A percentile compares a stretch with the other conserved stretches of the same genome.
phyloP scores from a whole-genome alignment of 371 early-diverging fungal genomes.

The Rhizomucor miehei region DNA sequence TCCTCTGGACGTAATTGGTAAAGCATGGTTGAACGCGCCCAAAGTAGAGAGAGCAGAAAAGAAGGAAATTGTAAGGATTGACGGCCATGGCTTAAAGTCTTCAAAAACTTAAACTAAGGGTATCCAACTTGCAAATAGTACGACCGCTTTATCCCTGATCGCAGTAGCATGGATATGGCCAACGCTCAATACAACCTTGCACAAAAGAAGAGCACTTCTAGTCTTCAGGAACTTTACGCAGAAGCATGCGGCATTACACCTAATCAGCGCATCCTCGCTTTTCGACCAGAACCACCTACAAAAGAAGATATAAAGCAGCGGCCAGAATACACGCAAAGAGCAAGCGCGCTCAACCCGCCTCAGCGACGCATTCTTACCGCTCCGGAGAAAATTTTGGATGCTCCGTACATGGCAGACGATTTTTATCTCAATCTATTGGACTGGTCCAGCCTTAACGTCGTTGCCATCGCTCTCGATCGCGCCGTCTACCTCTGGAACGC shows the following conservation, averaged over 20 bases:
- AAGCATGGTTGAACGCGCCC: constrained; percentile 31
- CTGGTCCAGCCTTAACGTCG: constrained; percentile 82
- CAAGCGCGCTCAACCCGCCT: constrained; percentile 14
- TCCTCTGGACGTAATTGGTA: constrained; percentile 21
- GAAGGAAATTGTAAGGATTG: constrained; percentile 5
- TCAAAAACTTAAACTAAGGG: neutral
- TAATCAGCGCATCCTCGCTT: constrained; percentile 73
- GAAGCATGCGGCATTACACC: constrained; percentile 72
- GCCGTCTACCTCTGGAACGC: constrained; percentile 94
- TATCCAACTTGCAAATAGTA: constrained; percentile 36
- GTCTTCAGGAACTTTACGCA: constrained; percentile 76
- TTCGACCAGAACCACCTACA: constrained; percentile 67
- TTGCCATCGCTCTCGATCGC: constrained; percentile 89
- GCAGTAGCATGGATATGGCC: constrained; percentile 56
- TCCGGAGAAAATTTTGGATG: constrained; percentile 84
- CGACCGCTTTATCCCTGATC: constrained; percentile 77
- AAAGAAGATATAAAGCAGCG: constrained; percentile 4
- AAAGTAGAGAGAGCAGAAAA: constrained; percentile 10
- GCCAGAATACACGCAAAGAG: constrained; percentile 4
- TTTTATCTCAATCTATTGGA: constrained; percentile 97
- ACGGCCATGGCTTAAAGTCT: neutral
- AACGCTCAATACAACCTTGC: constrained; percentile 64
- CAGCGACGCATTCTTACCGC: constrained; percentile 67
- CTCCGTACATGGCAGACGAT: constrained; percentile 92
- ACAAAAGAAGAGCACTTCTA: constrained; percentile 36